These are phyloP conservation scores for Pyrenochaeta sp. DNA, from an alignment of 2,329 filamentous ascomycete genomes.

Conservation along the genomic window DNA sequence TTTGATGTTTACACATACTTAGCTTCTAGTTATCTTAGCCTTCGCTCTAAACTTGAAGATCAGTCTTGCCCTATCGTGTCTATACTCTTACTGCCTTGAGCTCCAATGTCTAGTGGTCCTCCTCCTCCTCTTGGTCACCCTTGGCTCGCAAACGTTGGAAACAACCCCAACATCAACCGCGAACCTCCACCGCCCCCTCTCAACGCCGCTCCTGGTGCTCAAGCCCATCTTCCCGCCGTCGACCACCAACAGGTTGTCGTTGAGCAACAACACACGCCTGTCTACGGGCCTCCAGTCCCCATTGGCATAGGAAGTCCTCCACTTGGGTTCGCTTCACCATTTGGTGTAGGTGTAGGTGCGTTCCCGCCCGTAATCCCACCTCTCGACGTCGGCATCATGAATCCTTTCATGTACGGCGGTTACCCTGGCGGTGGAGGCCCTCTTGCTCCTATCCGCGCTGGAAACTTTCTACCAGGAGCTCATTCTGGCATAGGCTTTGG, in stretches of 20 bases:
- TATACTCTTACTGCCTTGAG: too few relatives aligned
- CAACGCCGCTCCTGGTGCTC: slow-evolving; percentile 18
- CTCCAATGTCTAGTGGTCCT: slow-evolving; percentile 39
- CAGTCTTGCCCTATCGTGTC: too few relatives aligned
- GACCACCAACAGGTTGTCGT: slow-evolving; percentile 20
- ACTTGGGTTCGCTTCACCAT: slow-evolving; percentile 20
- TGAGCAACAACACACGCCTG: slow-evolving; percentile 33
- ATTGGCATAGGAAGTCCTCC: slow-evolving; percentile 29
- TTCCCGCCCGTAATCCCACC: slow-evolving; percentile 26
- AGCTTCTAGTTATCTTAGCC: background rate
- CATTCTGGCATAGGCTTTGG: slow-evolving; percentile 38
- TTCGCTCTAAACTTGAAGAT: background rate
- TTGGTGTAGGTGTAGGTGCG: slow-evolving; percentile 36
- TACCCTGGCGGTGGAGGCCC: slow-evolving; percentile 27
- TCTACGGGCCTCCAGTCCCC: slow-evolving; percentile 31
- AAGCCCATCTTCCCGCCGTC: slow-evolving; percentile 11
- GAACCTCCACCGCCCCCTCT: slow-evolving; percentile 40
- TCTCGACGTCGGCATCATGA: slow-evolving; percentile 22
- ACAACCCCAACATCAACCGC: slow-evolving; percentile 47
- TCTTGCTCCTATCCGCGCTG: slow-evolving; percentile 33
- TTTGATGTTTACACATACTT: background rate
- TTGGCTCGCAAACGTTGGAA: slow-evolving; percentile 40
- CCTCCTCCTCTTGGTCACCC: slow-evolving; percentile 34
- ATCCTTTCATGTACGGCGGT: slow-evolving; percentile 27
- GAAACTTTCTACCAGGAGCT: slow-evolving; percentile 35